Base-by-base conservation (phyloP, 805 yeast genomes). In the Ascoidea rubescens region DNA sequence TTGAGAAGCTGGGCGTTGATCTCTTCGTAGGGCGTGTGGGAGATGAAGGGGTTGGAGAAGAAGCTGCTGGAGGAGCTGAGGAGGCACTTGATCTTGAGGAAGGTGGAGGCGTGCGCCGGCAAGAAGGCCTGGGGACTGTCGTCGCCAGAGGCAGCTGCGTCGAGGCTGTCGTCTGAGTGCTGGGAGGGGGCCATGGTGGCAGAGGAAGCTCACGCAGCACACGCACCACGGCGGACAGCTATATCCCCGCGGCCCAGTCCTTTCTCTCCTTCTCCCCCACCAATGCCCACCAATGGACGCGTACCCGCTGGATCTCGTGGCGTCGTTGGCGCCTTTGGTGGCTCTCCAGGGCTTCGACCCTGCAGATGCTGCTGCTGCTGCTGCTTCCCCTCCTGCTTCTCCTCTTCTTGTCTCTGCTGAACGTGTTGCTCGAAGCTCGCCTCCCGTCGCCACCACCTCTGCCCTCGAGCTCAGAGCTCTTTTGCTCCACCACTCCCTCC, bases 331-430 rank as follows among this genome's bases (percentile, higher is more conserved):
- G 0, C 78, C 78, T 0, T 55, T 73, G 50, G 68, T 73, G 28
- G 59, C 67, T 0, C 55, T 73, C 2, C 78, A 73, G 53, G 78
- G 78, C 1, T 55, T 73, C 4, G 73, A 71, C 1, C 52, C 56
- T 17, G 57, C 51, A 10, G 46, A 43, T 17, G 17, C n/a, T 14
- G 44, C 21, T 33, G 43, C 48, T 12, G 12, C 28, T 8, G 48
- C 48, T 32, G 5, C 21, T 44, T n/a, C 45, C 21, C 21, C 6
- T 47, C n/a, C 10, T 30, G 32, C 32, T 16, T 46, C 32, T 48
- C 47, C 46, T 48, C 21, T 28, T 48, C 21, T 48, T n/a, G 21
- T 17, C 31, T 14, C 17, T 48, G 46, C 43, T 21, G 45, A 48
- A 37, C 45, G 44, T 31, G 10, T 48, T 2, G 30, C 49, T 5